Conservation (phyloP, 306 rosid genomes). For the Arachis hypogaea region DNA sequence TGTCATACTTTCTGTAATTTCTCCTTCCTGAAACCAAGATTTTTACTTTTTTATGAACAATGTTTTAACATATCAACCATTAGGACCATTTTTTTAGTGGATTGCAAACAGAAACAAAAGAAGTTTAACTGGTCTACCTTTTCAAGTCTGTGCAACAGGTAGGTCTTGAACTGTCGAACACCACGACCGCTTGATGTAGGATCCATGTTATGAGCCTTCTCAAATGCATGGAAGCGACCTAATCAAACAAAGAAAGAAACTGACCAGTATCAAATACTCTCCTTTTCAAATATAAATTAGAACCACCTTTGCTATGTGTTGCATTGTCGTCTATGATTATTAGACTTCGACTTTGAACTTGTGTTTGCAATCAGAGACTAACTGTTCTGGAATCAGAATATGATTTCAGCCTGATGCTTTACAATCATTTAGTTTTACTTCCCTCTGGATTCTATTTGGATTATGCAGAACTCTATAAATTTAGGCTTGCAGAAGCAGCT, state of each 20-base stretch:
- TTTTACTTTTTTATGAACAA: neutral
- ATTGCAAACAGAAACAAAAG: slow-evolving; percentile 3
- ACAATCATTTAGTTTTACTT: neutral
- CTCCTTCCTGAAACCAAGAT: slow-evolving; percentile 69
- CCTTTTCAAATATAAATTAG: slow-evolving; percentile 1
- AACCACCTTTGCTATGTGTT: slow-evolving; percentile 14
- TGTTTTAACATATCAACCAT: slow-evolving; percentile 7
- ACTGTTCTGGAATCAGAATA: slow-evolving; percentile 21
- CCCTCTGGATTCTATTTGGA: neutral
- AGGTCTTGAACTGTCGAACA: slow-evolving; percentile 96
- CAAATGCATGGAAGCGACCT: slow-evolving; percentile 99
- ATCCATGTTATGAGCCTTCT: slow-evolving; percentile 82
- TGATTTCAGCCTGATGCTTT: slow-evolving; percentile 7
- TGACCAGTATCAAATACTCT: slow-evolving; percentile 17
- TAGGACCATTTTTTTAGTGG: neutral
- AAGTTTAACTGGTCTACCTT: slow-evolving; percentile 51
- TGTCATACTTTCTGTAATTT: slow-evolving; percentile 40
- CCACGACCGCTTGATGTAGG: slow-evolving; percentile 86
- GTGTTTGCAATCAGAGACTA: slow-evolving; percentile 17
- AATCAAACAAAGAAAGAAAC: slow-evolving; percentile 37
- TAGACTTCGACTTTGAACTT: neutral
- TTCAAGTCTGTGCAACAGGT: slow-evolving; percentile 79
- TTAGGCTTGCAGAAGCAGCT: neutral
- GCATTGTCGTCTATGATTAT: slow-evolving; percentile 2
- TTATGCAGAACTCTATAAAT: neutral